These are phyloP conservation scores for Colletotrichum sp. DNA, from an alignment of 2,329 filamentous ascomycete genomes.

Conservation along the genomic window DNA sequence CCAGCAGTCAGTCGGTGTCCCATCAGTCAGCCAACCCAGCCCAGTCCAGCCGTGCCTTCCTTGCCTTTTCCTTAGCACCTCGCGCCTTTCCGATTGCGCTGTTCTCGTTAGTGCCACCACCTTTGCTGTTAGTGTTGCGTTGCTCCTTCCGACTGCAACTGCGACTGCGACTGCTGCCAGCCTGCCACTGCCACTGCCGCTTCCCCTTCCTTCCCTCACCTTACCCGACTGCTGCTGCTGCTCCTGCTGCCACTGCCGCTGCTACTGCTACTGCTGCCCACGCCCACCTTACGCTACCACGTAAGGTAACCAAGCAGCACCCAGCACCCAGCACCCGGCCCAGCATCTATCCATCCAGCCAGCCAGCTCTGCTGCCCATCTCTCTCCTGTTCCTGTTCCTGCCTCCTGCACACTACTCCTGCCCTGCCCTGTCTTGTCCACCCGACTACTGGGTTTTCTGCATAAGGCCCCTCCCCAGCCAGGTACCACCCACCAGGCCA, in stretches of 20 bases:
- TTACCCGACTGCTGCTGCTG: background rate
- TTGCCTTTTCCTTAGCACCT: background rate
- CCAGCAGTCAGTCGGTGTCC: background rate
- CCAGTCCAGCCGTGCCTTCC: background rate
- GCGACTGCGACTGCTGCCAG: background rate
- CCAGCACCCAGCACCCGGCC: background rate
- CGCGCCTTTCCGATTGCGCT: background rate
- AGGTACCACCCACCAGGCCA: background rate
- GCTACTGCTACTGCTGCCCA: background rate
- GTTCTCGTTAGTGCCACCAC: background rate
- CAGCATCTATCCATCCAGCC: background rate
- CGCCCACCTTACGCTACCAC: background rate
- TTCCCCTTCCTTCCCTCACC: background rate
- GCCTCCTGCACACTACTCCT: conserved; percentile 1
- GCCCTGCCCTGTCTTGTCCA: conserved; percentile 6
- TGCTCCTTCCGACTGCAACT: background rate
- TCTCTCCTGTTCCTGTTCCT: background rate
- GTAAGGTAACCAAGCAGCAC: background rate
- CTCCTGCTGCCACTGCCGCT: background rate
- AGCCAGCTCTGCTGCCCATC: background rate
- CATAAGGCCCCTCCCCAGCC: background rate
- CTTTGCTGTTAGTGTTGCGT: background rate
- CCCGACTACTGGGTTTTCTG: conserved; percentile 15
- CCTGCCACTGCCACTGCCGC: background rate
- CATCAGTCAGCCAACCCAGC: background rate